Base-by-base conservation (phyloP, 768 basidiomycete species). In the Macrocybe gigantea region DNA sequence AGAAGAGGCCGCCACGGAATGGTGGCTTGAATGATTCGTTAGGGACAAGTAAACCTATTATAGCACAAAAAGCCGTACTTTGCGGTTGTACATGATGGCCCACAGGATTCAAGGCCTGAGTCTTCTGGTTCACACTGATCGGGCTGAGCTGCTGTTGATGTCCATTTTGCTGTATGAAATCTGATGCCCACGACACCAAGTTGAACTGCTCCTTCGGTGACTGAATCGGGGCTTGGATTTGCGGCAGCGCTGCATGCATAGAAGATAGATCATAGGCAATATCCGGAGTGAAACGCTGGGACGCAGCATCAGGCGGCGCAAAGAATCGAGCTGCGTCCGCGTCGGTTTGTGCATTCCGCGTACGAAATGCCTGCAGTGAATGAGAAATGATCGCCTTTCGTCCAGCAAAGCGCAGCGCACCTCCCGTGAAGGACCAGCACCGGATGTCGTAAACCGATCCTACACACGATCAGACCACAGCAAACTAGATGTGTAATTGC, bases 251-350 rank as follows among this genome's bases (percentile, higher is more conserved):
- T 31, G 65, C 61, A 47, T 69, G 73, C 48, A 87, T 64, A n/a
- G 71, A 69, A 43, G 78, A 71, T 5, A 89, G 58, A 55, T 89
- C 82, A 57, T 83, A 88, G 2, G 77, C 53, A 22, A 68, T 53
- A 15, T 67, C 66, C 1, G 64, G 49, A n/a, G 69, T 40, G 32
- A 71, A 54, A 32, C 72, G 70, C 5, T 69, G 57, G 14, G 63
- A 55, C 39, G 62, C 48, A 48, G 64, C 48, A 50, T 57, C n/a
- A 50, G 63, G 53, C 56, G 62, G 33, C 47, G 74, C 69, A 61
- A 90, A 88, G 70, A 92, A 91, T 37, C 69, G 77, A 11, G 82
- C 72, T 5, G 83, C 86, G 57, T 89, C 88, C 61, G 82, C 77
- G 50, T 77, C 77, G 45, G 77, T 62, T 33, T 68, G 52, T 35